Conservation (phyloP, 2,329 filamentous ascomycete species). For the Paecilomyces formosus region DNA sequence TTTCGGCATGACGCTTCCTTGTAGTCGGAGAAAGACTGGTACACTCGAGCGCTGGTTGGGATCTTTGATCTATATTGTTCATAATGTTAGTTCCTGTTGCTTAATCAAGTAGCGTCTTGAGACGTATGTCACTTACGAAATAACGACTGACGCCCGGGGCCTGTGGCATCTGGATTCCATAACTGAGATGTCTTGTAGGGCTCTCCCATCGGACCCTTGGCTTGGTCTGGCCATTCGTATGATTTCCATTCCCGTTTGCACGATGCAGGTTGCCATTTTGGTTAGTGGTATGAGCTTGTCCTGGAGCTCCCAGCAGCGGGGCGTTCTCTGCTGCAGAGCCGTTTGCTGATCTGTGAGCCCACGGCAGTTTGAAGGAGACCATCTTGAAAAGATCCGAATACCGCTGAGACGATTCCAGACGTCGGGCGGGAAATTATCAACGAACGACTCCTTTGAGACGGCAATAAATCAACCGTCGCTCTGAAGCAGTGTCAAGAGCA, state of each 20-base stretch:
- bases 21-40: slow-evolving; percentile 68
- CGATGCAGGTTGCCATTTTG: background rate
- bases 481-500: background rate
- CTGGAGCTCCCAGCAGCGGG: background rate
- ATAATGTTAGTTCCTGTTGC: background rate
- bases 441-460: background rate
- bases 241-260: background rate
- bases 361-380: background rate
- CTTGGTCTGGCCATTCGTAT: background rate
- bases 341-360: background rate
- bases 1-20: slow-evolving; percentile 66
- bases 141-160: slow-evolving; percentile 52
- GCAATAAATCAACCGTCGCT: background rate
- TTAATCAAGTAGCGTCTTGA: background rate
- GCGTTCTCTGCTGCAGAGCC: background rate
- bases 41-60: slow-evolving; percentile 68
- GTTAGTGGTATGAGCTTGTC: background rate
- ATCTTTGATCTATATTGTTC: slow-evolving; percentile 42
- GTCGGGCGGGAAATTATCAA: background rate
- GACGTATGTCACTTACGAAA: slow-evolving; percentile 40
- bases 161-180: background rate
- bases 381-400: background rate
- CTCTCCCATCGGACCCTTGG: background rate
- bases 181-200: background rate
- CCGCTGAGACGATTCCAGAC: background rate